Base-by-base conservation (phyloP, 176 grass and related monocot species). In the Bolboschoenus planiculmis region DNA sequence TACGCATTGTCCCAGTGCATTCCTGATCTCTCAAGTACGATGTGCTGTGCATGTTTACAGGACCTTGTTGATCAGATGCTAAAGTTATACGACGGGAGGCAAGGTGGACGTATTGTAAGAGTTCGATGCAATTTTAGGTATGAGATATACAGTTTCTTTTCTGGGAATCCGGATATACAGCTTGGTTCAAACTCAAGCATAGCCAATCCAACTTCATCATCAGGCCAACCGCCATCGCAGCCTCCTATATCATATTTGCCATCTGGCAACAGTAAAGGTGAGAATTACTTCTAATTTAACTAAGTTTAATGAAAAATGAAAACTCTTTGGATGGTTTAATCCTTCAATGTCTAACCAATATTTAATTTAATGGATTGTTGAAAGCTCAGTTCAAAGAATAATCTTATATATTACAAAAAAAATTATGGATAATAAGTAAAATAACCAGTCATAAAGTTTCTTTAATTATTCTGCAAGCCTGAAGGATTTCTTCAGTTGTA, bases 1-100 rank as follows among this genome's bases (percentile, higher is more conserved):
- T 90, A 90, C 14, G 72, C 71, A 7, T 53, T 90, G 21, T 33
- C 56, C 20, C 91, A 93, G 80, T 93, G 91, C 84, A 88, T 55
- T 3, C 85, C 84, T 29, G 86, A 90, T 56, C 3, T 93, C 30
- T 65, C 86, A 39, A 35, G 4, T 68, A n/a, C 13, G 30, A 6
- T 39, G 2, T 88, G 86, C 50, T 0, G 1, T 21, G 0, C 7
- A 4, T 88, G 86, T 34, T 35, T 88, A 36, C 6, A 30, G 3
- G 10, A 13, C 1, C 56, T 80, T 18, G 18, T 48, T 29, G 4
- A 18, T 3, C 5, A 20, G 37, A 29, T 80, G 0, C 81, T 43
- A 2, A 0, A 7, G 2, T 11, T 0, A 1, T 53, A 46, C 7
- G 0, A 18, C 3, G 81, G 72, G 31, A 60, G 7, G 15, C 46